Base-by-base conservation (phyloP, 768 basidiomycete species). In the Strobilomyces dryophilus region DNA sequence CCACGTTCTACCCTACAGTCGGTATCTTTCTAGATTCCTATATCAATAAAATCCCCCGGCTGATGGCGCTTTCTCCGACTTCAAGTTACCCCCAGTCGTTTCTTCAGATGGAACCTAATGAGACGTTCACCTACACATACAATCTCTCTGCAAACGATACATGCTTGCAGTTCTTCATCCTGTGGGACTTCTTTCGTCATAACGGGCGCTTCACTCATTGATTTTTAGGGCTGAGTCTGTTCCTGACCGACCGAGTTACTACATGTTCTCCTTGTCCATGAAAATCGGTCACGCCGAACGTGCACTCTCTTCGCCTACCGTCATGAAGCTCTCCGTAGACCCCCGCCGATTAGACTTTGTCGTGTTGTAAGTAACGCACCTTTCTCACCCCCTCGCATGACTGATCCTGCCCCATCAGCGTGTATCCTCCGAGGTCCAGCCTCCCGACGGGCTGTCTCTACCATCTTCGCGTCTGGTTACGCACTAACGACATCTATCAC, bases 381-480 rank as follows among this genome's bases (percentile, higher is more conserved):
- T 8, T 3, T 10, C 34, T 20, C 17, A 15, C 8, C 6, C 18
- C 24, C 12, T n/a, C 36, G 4, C 27, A 36, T 14, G 14, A 34
- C 53, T 59, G 12, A 62, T 39, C 17, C 2, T 17, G 36, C 20
- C 32, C 17, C 6, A 31, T 43, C 49, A 85, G 83, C 58, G 67
- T 77, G 8, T 84, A 83, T 61, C 82, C 82, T 11, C 83, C 83
- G n/a, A 81, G 80, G 79, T 20, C 39, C 20, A 75, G 74, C 42
- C 65, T 83, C 2, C 84, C 84, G 0, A 67, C 68, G n/a, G 80
- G 77, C 0, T 79, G 76, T 49, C 64, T 84, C 4, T 80, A 73
- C 68, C 77, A 79, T 15, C 68, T 85, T 20, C 82, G 85, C 0
- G 80, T 85, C 18, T 87, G 85, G 84, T 70, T 87, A 41, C 75